These are phyloP conservation scores for Cladophialophora yegresii DNA, from an alignment of 2,329 filamentous ascomycete species.

Conservation along the genomic window DNA sequence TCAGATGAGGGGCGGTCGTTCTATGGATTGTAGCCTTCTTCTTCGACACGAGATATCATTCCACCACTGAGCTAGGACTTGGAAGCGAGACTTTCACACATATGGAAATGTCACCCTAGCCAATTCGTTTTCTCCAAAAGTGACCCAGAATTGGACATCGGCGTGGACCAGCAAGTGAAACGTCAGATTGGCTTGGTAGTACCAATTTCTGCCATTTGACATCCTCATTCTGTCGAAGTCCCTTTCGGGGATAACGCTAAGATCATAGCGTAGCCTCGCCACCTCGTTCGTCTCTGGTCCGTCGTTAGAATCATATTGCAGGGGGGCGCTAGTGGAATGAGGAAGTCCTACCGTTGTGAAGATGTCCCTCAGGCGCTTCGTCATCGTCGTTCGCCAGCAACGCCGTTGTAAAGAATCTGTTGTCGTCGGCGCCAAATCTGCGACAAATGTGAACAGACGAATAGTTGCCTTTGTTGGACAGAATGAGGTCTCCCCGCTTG, in stretches of 20 bases:
- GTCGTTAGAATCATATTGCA: background rate
- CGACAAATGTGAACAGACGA: background rate
- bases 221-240: background rate
- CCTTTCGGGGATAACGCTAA: background rate
- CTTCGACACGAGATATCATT: background rate
- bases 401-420: background rate
- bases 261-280: background rate
- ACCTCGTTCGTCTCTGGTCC: background rate
- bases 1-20: background rate
- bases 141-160: slow-evolving; percentile 4
- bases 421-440: background rate
- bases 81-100: background rate
- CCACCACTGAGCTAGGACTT: background rate
- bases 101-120: background rate
- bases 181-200: slow-evolving; percentile 2
- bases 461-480: slow-evolving; percentile 3
- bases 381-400: slow-evolving; percentile 2
- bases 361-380: background rate
- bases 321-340: background rate
- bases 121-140: background rate
- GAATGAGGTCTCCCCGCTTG: background rate
- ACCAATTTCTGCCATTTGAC: background rate
- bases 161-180: background rate
- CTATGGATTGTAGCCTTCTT: background rate
- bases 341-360: slow-evolving; percentile 3